Conservation (phyloP, 2,329 filamentous ascomycete species). For the Colletotrichum spaethianum region DNA sequence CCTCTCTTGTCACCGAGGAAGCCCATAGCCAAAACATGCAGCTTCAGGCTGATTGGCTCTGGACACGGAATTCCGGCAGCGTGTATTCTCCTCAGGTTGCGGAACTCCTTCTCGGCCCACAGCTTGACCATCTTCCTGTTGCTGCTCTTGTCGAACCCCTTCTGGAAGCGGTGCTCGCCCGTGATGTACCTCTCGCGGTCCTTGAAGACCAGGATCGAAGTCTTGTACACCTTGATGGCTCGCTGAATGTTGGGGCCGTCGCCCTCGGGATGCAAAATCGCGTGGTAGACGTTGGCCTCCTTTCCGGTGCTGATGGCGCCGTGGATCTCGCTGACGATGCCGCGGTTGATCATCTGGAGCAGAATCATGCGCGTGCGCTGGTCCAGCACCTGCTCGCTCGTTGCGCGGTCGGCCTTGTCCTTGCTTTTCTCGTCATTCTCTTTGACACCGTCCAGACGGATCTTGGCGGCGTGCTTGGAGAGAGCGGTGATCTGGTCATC, state of each 20-base stretch:
- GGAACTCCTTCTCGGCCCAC: slow-evolving; percentile 99
- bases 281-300: slow-evolving; percentile 98
- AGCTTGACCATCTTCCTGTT: slow-evolving; percentile 98
- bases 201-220: slow-evolving; percentile 96
- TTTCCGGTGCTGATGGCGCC: slow-evolving; percentile 97
- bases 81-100: slow-evolving; percentile 89
- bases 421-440: slow-evolving; percentile 70
- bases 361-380: slow-evolving; percentile 95
- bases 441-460: slow-evolving; percentile 80
- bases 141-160: slow-evolving; percentile 93
- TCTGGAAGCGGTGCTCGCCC: slow-evolving; percentile 92
- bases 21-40: slow-evolving; percentile 96
- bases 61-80: slow-evolving; percentile 90
- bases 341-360: slow-evolving; percentile 94
- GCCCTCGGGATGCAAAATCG: slow-evolving; percentile 74
- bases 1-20: slow-evolving; percentile 92
- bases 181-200: slow-evolving; percentile 96
- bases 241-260: slow-evolving; percentile 76
- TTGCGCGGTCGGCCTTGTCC: slow-evolving; percentile 94
- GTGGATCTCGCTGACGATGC: slow-evolving; percentile 90
- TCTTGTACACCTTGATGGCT: slow-evolving; percentile 99
- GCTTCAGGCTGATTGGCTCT: slow-evolving; percentile 87
- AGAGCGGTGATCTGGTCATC: slow-evolving; percentile 92
- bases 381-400: slow-evolving; percentile 94
- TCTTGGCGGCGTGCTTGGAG: slow-evolving; percentile 87